Base-by-base conservation (phyloP, 2,329 filamentous ascomycete genomes). In the Diaporthe sp. region DNA sequence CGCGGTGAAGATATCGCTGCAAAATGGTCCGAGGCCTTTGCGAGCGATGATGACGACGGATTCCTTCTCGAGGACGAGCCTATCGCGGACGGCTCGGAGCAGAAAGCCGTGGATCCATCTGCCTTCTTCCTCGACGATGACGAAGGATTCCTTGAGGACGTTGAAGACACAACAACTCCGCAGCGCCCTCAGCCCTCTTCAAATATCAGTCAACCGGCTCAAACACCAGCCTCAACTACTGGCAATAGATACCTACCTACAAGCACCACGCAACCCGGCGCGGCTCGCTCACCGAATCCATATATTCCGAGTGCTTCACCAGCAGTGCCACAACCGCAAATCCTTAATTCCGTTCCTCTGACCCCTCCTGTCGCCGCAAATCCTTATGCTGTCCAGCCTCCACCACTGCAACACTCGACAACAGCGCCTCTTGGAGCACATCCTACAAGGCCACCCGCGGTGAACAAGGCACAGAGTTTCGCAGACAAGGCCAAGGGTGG, bases 401-500 rank as follows among this genome's bases (percentile, higher is more conserved):
- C 77, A 65, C 79, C 74, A 57, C 73, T 59, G 61, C 81, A 77
- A 76, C 80, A 76, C 62, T 80, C 77, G 67, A 76, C 75, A 15
- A 84, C 82, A 73, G 79, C 77, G 10, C 79, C 80, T 39, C 88
- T 86, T 78, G 85, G 84, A 1, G 81, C 84, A 44, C 81, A 82
- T 34, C 82, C 84, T 53, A 79, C 81, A 0, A 83, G 82, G 17
- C 87, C 88, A n/a, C 65, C 65, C 15, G 86, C 89, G 77, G 79
- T 89, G 75, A 84, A 84, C 42, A 92, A 92, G 84, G 88, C 91
- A 1, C 92, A 97, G 82, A 98, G 96, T 84, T 99, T 98, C 83
- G 95, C 91, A 8, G 94, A 96, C 83, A 97, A 97, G 83, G 87
- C 95, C 4, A 98, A 98, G 84, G 94, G 94, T 74, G 96, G 96